Evolutionary conservation across 352 stramenopile species (phyloP), one percentile per base, ranked within the genome.

Genomic region (Phytophthora tentaculata): DNA sequence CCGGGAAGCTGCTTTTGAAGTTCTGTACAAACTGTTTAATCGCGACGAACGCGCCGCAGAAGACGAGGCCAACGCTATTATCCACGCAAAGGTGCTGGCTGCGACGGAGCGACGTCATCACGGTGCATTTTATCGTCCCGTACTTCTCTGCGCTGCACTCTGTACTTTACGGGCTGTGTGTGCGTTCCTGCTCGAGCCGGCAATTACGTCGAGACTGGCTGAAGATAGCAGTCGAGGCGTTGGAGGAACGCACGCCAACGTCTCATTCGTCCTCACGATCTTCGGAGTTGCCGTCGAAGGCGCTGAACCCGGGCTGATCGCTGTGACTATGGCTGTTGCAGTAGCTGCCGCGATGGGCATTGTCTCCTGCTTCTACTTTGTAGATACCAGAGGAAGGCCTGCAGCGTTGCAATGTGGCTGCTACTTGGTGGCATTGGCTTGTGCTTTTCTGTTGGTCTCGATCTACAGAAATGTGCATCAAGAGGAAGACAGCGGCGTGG

Each of bases 1-100:
- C 70, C 82, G 76, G 19, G 75, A 88, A 49, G 68, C 79, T n/a
- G 77, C 85, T 2, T 92, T 90, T 52, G 64, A 78, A 49, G 76
- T 95, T 22, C 78, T 89, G 29, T 77, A 75, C 16, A 69, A 74
- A 53, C 76, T 95, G 8, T 90, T 83, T 57, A 67, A 76, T 32
- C 58, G 74, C 6, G 69, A 86, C 58, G 81, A 84, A 56, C 65
- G 75, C 19, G 76, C 74, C 43, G 87, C 85, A 2, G 85, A 95
- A 54, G 69, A 83, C 41, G 75, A 91, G 37, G 76, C 90, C 14
- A 95, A 95, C 61, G 69, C 79, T 4, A 81, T 95, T 62, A 86
- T 95, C 39, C 85, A 95, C 49, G 84, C 85, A 9, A 82, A 83
- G 51, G 69, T 89, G 32, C 73, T 93, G 23, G 84, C 81, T n/a